Percentiles rank a stretch among this genome's conserved stretches.
Evolutionary conservation across 2,329 filamentous ascomycete genomes (phyloP).

Genomic region (Westerdykella aurantiaca): DNA sequence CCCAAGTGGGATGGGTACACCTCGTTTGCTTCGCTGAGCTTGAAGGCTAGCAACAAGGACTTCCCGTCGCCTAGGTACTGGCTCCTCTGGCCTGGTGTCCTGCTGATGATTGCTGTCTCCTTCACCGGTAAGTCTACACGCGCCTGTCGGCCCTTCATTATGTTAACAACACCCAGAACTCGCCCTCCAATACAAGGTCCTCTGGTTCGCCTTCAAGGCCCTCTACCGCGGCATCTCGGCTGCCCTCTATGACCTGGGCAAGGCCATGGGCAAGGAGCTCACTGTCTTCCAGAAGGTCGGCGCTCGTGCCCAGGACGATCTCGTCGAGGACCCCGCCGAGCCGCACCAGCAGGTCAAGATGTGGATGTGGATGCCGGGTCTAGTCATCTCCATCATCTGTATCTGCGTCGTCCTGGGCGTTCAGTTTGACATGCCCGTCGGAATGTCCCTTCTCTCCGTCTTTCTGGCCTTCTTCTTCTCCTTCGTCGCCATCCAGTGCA

Average conservation of each 20-base stretch:
- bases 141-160: too few relatives aligned
- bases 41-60: conserved; percentile 35
- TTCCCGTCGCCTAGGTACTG: conserved; percentile 48
- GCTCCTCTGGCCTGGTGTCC: conserved; percentile 49
- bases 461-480: conserved; percentile 57
- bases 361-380: conserved; percentile 50
- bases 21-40: conserved; percentile 38
- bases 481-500: conserved; percentile 57
- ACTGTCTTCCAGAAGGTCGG: conserved; percentile 42
- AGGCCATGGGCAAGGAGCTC: conserved; percentile 41
- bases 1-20: conserved; percentile 42
- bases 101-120: conserved; percentile 48
- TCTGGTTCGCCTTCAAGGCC: conserved; percentile 46
- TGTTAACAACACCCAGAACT: conserved; percentile 24
- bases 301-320: conserved; percentile 33
- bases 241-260: conserved; percentile 38
- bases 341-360: conserved; percentile 46
- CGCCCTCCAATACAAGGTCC: conserved; percentile 41
- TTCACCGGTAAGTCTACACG: conserved; percentile 34
- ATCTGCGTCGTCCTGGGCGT: conserved; percentile 49
- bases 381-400: conserved; percentile 46
- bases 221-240: conserved; percentile 44
- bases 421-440: conserved; percentile 53
- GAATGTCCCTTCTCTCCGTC: conserved; percentile 52
- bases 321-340: conserved; percentile 48